Base-by-base conservation (phyloP, 1,284 basidiomycete genomes). In the Anthracocystis walkeri region DNA sequence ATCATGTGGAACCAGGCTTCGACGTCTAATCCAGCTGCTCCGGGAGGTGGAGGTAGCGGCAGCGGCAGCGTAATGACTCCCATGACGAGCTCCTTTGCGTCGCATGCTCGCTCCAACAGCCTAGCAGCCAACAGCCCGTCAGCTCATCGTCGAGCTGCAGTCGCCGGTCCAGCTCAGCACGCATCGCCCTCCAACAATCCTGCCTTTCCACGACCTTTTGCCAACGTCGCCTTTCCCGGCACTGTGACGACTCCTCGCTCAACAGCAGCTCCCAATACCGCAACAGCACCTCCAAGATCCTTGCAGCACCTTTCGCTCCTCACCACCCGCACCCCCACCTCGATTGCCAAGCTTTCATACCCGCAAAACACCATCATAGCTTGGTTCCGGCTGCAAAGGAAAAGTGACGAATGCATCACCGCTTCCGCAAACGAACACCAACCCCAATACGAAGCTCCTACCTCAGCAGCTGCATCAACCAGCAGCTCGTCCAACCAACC, bases 301-400 rank as follows among this genome's bases (percentile, higher is more conserved):
- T 41, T 65, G 29, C 66, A 63, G 38, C 51, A 62, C 16, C 63
- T 75, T 8, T 44, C 62, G 16, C 33, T 63, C 3, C 72, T 69
- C 44, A 65, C 71, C 16, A 31, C 61, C 7, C 44, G 27, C 0
- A 74, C 71, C 6, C 71, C 71, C 4, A 52, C 58, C 3, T 65
- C 65, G 4, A 33, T 74, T 23, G 62, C 55, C 14, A 74, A 59
- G 58, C 58, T 68, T 4, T 16, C 58, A 4, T 68, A 65, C 16
- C 38, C 62, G 2, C n/a, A 58, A 6, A 46, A 52, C 11, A 65
- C 71, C 23, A 42, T 33, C 27, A 42, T 75, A 23, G 31, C 44
- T n/a, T 69, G 72, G 72, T 46, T 40, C 18, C 71, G 54, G 16
- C 31, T 68, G 14, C 40, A 49, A 18, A 35, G 42, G 14, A 25